phyloP scores from a whole-genome alignment of 139 green algal genomes.

The Choricystis sp. region DNA sequence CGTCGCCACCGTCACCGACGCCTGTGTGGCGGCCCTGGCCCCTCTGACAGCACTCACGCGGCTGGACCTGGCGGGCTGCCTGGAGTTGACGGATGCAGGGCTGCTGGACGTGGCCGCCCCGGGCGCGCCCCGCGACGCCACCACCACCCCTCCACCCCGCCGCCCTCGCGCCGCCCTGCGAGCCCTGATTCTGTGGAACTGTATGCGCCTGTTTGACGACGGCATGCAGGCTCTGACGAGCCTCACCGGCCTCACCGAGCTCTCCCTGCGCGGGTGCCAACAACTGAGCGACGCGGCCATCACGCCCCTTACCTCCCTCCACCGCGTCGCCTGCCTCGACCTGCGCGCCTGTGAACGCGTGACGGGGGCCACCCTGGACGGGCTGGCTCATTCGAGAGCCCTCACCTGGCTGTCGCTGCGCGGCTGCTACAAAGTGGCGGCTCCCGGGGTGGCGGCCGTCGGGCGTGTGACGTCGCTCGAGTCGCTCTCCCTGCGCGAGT shows the following conservation, averaged over 20 bases:
- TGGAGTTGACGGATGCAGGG: constrained; percentile 19
- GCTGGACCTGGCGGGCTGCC: constrained; percentile 24
- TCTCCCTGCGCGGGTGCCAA: constrained; percentile 28
- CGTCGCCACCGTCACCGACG: constrained; percentile 23
- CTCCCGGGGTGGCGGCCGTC: background rate
- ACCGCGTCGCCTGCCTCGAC: too few relatives aligned
- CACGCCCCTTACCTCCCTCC: constrained; percentile 8
- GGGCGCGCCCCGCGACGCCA: constrained; percentile 5
- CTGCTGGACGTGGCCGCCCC: background rate
- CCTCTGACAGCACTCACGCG: constrained; percentile 3
- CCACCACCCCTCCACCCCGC: constrained; percentile 6
- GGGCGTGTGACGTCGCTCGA: background rate
- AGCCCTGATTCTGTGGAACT: constrained; percentile 26
- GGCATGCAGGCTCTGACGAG: constrained; percentile 11
- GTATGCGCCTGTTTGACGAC: constrained; percentile 11
- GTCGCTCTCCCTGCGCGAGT: background rate
- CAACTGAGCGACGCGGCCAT: constrained; percentile 17
- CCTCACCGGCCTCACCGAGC: constrained; percentile 6
- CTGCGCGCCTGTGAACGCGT: background rate
- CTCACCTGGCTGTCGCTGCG: background rate
- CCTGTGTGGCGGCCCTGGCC: constrained; percentile 5
- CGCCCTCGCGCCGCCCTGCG: too few relatives aligned
- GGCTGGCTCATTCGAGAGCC: background rate
- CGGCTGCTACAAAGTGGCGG: background rate
- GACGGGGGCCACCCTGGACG: background rate